A percentile compares a stretch with the other conserved stretches of the same genome.
These are phyloP conservation scores for Diaporthe destruens DNA, from an alignment of 2,329 filamentous ascomycete species.

Conservation along the genomic window DNA sequence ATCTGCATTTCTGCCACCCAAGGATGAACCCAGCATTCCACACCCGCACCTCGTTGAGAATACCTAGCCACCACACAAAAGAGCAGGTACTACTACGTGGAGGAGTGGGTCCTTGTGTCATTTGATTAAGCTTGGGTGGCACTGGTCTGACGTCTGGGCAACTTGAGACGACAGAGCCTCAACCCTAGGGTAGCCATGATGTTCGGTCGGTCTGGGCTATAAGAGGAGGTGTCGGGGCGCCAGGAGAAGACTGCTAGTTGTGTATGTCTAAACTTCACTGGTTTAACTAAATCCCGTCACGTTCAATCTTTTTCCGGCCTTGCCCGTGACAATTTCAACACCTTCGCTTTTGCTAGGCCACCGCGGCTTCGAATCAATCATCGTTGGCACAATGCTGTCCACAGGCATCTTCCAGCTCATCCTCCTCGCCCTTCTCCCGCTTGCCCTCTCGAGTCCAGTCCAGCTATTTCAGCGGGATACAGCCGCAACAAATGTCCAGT, in stretches of 20 bases:
- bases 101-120: not conserved
- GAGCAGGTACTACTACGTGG: not conserved
- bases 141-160: slow-evolving; percentile 27
- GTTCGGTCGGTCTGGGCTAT: not conserved
- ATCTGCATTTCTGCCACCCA: not conserved
- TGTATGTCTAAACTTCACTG: no score
- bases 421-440: not conserved
- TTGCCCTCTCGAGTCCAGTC: slow-evolving; percentile 28
- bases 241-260: not conserved
- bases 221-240: not conserved
- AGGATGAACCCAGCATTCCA: not conserved
- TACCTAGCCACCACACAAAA: not conserved
- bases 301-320: not conserved
- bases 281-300: not conserved
- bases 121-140: slow-evolving; percentile 12
- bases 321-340: not conserved
- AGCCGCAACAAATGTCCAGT: slow-evolving; percentile 29
- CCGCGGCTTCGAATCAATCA: no score
- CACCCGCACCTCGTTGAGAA: not conserved
- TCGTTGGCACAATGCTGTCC: slow-evolving; percentile 3
- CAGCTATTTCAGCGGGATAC: slow-evolving; percentile 9
- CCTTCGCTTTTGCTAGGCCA: not conserved
- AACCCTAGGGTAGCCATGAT: no score
- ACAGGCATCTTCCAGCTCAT: not conserved
- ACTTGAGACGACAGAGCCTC: slow-evolving; percentile 38